Evolutionary conservation across 495 filamentous ascomycete species (phyloP).

Genomic region (Lophiostoma macrostomum): DNA sequence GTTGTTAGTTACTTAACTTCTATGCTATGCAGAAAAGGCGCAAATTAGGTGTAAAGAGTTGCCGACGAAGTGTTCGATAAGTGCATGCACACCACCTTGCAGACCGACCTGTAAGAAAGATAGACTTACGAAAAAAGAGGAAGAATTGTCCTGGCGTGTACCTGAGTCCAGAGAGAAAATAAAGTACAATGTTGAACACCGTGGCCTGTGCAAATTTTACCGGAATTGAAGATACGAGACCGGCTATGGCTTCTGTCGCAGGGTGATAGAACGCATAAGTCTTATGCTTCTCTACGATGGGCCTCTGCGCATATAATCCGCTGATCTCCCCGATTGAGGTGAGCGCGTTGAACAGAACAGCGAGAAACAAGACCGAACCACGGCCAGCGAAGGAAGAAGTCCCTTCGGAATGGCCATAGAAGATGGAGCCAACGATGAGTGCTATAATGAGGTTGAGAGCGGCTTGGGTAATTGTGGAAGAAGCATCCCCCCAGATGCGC

Average conservation of each 20-base stretch:
- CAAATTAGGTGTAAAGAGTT: too few relatives aligned
- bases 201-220: conserved; percentile 48
- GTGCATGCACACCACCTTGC: too few relatives aligned
- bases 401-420: conserved; percentile 62
- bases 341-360: conserved; percentile 81
- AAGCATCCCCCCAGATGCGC: conserved; percentile 40
- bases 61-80: too few relatives aligned
- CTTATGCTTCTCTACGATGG: conserved; percentile 86
- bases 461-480: conserved; percentile 2
- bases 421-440: conserved; percentile 74
- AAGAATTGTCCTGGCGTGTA: conserved; percentile 73
- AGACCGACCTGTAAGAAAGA: too few relatives aligned
- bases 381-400: conserved; percentile 69
- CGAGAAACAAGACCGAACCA: conserved; percentile 78
- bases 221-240: conserved; percentile 73
- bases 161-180: conserved; percentile 78
- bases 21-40: too few relatives aligned
- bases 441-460: conserved; percentile 63
- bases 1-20: too few relatives aligned
- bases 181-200: conserved; percentile 67
- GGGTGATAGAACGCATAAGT: conserved; percentile 87
- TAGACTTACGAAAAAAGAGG: conserved; percentile 68
- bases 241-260: conserved; percentile 74
- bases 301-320: conserved; percentile 76
- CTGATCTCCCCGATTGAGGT: conserved; percentile 71